Evolutionary conservation across 495 filamentous ascomycete species (phyloP), one percentile per base, ranked within the genome.

Genomic region (Aspergillus heteromorphus): DNA sequence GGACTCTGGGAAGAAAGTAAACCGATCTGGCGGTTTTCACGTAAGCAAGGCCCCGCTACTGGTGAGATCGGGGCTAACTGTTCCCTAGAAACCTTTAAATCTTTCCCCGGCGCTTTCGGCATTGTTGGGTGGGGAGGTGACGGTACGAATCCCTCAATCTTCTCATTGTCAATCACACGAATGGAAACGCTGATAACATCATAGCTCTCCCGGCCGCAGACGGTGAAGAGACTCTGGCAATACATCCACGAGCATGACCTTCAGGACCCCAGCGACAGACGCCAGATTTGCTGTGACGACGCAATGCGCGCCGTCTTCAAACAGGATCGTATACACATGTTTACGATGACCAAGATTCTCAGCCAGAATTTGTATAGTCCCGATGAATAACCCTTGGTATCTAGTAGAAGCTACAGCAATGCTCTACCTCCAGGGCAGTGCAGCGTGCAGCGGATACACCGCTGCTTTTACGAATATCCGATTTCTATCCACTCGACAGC

Each of bases 191-290:
- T 68, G 47, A 71, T 23, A 14, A 16, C 2, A 16, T 1, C 23
- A 27, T 58, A 92, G 87, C 81, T 97, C 11, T 92, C 92, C 8
- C 87, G 93, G 9, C 95, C 93, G 0, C 89, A 97, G 67, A 91
- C 91, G 2, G 93, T 98, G 43, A 97, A 97, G 75, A 86, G 85
- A 60, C 84, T 98, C 42, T 98, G 93, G 93, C 83, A 85, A 38
- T 90, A 98, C 61, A 91, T 98, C 61, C 95, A 89, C 57, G 86
- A 80, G 54, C 81, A 89, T 49, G 81, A 89, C 36, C 83, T 98
- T 14, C 93, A 98, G 67, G 92, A 96, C 63, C 92, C 91, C 3
- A 85, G 63, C 51, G 95, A 98, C 70, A 87, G 88, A 64, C 88
- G 93, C 11, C 89, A 95, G 62, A 97, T 98, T 49, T 73, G 81